Conservation (phyloP, 2,329 filamentous ascomycete genomes). For the Apiospora hydei region DNA sequence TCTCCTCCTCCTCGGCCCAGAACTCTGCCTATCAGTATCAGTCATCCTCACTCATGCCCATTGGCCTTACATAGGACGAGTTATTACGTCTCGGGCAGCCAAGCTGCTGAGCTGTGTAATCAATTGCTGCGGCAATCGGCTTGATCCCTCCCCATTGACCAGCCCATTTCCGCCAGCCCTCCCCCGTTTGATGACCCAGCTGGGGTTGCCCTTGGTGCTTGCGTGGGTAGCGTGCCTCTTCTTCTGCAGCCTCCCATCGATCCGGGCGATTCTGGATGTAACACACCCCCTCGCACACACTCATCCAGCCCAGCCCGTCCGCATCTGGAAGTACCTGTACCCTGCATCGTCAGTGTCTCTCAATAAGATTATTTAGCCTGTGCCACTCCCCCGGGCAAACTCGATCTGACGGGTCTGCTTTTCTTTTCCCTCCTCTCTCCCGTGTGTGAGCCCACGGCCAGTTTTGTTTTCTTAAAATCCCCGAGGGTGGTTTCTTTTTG, state of each 20-base stretch:
- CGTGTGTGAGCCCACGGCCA: background rate
- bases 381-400: slow-evolving; percentile 17
- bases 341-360: slow-evolving; percentile 22
- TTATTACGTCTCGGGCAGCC: background rate
- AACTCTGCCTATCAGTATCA: background rate
- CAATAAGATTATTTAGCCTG: slow-evolving; percentile 19
- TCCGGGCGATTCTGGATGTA: background rate
- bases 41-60: background rate
- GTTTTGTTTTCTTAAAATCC: background rate
- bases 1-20: background rate
- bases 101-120: background rate
- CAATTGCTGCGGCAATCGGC: background rate
- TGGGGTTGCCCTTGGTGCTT: background rate
- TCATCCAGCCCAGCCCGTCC: slow-evolving; percentile 6
- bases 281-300: background rate
- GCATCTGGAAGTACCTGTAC: slow-evolving; percentile 7
- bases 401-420: background rate
- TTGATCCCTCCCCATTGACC: background rate
- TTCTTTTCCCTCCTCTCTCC: background rate
- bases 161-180: background rate
- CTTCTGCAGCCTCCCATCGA: background rate
- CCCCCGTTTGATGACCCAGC: background rate
- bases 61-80: slow-evolving; percentile 1
- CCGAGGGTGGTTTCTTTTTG: background rate
- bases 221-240: background rate